Evolutionary conservation across 345 rosid species (phyloP), one percentile per base, ranked within the genome.

Genomic region (Triadica sebifera): DNA sequence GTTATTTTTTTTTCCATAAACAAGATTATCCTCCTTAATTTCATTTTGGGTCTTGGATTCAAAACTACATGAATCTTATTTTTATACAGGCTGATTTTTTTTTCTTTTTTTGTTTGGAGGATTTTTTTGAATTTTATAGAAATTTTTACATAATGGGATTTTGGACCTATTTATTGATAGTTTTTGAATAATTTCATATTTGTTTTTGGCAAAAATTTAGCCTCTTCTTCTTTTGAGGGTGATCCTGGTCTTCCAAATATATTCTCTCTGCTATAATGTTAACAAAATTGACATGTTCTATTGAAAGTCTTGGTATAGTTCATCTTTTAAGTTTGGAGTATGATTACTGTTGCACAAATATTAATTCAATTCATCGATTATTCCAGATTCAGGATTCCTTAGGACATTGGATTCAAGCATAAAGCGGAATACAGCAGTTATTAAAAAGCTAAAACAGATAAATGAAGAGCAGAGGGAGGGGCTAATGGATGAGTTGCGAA

Each of bases 341-440:
- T 37, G 50, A 47, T 73, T 65, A 39, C 39, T 61, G 76, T 69
- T 65, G 12, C 50, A 47, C 51, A 72, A 72, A 63, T 82, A 24
- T 73, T 85, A 73, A 86, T 72, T 51, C 67, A 46, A 8, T 71
- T 81, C 70, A 69, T 24, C 70, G 43, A 65, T 73, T 62, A 74
- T 83, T 81, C 72, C 88, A 96, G 98, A 95, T 77, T 70, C 88
- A 1, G 88, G 89, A 29, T 96, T 90, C 77, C 90, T 96, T 61
- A 85, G 98, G 88, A 90, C 98, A 50, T 80, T 96, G 73, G 98
- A 96, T 85, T 91, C 98, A 51, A 93, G 98, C 80, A 96, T 96
- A 47, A 93, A 86, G 85, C 94, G 95, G 24, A 93, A 93, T 69
- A 96, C 99, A 29, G 90, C 98, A n/a, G 91, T 91, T 67, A 93